These are phyloP conservation scores for Micractinium sp. DNA, from an alignment of 139 green algal genomes.

Conservation along the genomic window DNA sequence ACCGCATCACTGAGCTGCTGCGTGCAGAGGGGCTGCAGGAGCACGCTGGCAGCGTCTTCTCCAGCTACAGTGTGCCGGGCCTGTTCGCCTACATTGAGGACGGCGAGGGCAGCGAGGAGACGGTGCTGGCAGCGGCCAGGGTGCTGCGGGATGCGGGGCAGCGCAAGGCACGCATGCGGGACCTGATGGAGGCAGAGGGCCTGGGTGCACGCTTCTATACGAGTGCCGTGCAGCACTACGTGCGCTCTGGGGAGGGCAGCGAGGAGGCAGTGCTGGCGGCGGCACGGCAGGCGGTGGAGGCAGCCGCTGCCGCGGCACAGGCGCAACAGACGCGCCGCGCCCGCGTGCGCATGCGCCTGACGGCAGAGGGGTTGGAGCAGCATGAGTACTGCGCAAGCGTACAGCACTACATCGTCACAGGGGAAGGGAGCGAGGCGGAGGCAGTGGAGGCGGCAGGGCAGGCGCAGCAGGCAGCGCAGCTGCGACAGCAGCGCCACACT, in stretches of 20 bases:
- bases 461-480: background rate
- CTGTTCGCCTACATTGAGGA: background rate
- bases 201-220: background rate
- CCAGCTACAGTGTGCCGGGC: background rate
- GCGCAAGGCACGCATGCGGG: background rate
- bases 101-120: background rate
- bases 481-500: background rate
- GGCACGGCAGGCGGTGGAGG: background rate
- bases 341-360: background rate
- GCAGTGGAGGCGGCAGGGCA: background rate
- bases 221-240: background rate
- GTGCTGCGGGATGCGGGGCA: background rate
- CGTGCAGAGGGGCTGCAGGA: background rate
- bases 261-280: background rate
- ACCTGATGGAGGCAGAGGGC: background rate
- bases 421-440: background rate
- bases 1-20: background rate
- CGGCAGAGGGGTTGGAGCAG: background rate
- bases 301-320: background rate
- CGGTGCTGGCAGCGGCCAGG: background rate
- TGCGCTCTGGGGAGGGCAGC: background rate
- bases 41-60: background rate
- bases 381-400: background rate
- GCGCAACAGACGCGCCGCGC: background rate
- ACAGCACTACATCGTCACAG: background rate